Percentiles rank a stretch among this genome's conserved stretches.
phyloP scores from a whole-genome alignment of 2,329 filamentous ascomycete genomes.

The Ascomycota sp. region DNA sequence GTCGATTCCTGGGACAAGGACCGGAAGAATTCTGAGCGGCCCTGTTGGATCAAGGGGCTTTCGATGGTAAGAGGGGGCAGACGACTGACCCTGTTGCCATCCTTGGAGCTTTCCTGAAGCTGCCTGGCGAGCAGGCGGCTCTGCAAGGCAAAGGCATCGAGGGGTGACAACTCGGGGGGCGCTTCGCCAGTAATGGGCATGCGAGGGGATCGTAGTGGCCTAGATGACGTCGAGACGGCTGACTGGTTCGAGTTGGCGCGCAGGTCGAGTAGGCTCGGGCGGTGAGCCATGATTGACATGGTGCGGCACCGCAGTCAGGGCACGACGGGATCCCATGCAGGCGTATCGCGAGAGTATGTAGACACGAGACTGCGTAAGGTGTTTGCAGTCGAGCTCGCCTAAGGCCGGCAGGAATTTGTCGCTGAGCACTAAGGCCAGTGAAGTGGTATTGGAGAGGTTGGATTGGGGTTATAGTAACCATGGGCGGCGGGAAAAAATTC shows the following conservation, averaged over 20 bases:
- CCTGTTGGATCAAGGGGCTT: constrained; percentile 56
- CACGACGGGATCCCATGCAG: constrained; percentile 3
- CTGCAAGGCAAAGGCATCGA: constrained; percentile 88
- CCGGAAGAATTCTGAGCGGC: constrained; percentile 64
- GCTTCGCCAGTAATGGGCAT: constrained; percentile 60
- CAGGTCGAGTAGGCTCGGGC: constrained; percentile 38
- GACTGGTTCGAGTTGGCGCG: constrained; percentile 36
- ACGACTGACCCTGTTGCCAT: constrained; percentile 64
- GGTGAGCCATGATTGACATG: constrained; percentile 25
- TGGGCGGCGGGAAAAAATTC: constrained; percentile 1
- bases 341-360: background rate
- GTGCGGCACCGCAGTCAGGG: constrained; percentile 3
- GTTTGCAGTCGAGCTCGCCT: background rate
- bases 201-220: constrained; percentile 49
- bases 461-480: constrained; percentile 6
- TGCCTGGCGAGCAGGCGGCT: constrained; percentile 74
- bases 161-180: constrained; percentile 76
- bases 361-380: background rate
- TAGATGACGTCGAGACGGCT: constrained; percentile 21
- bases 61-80: constrained; percentile 66
- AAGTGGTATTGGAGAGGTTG: constrained; percentile 5
- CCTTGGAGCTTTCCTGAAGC: constrained; percentile 57
- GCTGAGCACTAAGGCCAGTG: constrained; percentile 3
- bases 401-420: constrained; percentile 2
- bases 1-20: constrained; percentile 45